Base-by-base conservation (phyloP, 441 rosid species). In the Eruca vesicaria region DNA sequence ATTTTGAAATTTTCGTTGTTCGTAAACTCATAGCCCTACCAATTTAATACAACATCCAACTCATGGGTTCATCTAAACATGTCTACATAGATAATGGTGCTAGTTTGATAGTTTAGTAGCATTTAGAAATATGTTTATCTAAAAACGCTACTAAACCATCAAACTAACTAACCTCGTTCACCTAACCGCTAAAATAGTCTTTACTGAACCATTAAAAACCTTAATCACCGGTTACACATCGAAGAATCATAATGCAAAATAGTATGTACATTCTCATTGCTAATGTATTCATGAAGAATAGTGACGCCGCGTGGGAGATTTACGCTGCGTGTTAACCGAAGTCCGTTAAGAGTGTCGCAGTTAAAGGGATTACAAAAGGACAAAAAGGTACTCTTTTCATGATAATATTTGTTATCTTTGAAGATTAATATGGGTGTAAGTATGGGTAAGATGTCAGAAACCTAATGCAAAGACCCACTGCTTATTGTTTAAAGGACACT, bases 391-490 rank as follows among this genome's bases (percentile, higher is more conserved):
- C 79, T 41, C 79, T 63, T 63, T 41, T 7, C 52, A 63, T 69
- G 75, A 76, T 69, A 41, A 55, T 76, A 71, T 64, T 70, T 43
- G 67, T 57, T 69, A 57, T 70, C 19, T 57, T 23, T 16, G 66
- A 14, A 56, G 58, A 56, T 58, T 56, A 76, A 64, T 43, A 69
- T 63, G 75, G 60, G 66, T 63, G 41, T 63, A 76, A 76, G 75
- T 76, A 69, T 69, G 79, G 71, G 71, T 76, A 76, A 64, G 64
- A 21, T 76, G 80, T 76, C 80, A 76, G 80, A 70, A 70, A 70
- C 75, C 75, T 76, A 76, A 70, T 70, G 75, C 80, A 48, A 76
- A 76, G 75, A 76, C 80, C 75, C 75, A 70, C 75, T 70, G 70
- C 75, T 57, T 57, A 63, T 63, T 76, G 71, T 64, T 64, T 35